Percentiles rank a stretch among this genome's conserved stretches.
phyloP scores from a whole-genome alignment of 2,329 filamentous ascomycete genomes.

The Dothistroma septosporum region DNA sequence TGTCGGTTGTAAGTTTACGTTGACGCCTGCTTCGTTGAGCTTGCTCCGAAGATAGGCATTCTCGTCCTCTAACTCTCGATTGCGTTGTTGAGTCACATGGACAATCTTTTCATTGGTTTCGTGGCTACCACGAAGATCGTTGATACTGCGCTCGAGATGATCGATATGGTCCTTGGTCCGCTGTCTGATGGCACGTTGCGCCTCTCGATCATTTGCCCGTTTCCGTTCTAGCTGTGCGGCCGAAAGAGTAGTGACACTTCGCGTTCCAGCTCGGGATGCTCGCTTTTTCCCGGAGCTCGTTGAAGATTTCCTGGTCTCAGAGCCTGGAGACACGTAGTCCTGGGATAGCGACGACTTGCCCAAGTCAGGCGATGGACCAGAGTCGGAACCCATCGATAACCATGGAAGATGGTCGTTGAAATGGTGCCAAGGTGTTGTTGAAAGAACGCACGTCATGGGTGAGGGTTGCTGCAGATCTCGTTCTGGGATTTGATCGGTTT shows the following conservation, averaged over 20 bases:
- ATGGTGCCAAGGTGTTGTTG: slow-evolving; percentile 28
- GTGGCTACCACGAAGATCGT: slow-evolving; percentile 48
- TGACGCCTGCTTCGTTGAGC: slow-evolving; percentile 43
- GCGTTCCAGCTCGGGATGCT: slow-evolving; percentile 52
- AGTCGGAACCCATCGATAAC: slow-evolving; percentile 32
- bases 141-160: slow-evolving; percentile 52
- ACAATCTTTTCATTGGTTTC: slow-evolving; percentile 46
- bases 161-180: slow-evolving; percentile 58
- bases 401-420: slow-evolving; percentile 30
- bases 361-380: slow-evolving; percentile 19
- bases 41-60: slow-evolving; percentile 50
- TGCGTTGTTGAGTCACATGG: slow-evolving; percentile 50
- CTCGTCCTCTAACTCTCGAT: slow-evolving; percentile 53
- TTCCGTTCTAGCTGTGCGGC: slow-evolving; percentile 57
- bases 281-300: slow-evolving; percentile 42
- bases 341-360: slow-evolving; percentile 25
- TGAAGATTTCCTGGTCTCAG: slow-evolving; percentile 27
- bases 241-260: slow-evolving; percentile 55
- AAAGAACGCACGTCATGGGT: slow-evolving; percentile 33
- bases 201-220: slow-evolving; percentile 58
- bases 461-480: slow-evolving; percentile 3
- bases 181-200: slow-evolving; percentile 57
- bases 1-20: slow-evolving; percentile 15
- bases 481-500: slow-evolving; percentile 5
- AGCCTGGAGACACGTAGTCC: slow-evolving; percentile 30